Evolutionary conservation across 106 monocot species (phyloP).

Genomic region (Acorus calamus): DNA sequence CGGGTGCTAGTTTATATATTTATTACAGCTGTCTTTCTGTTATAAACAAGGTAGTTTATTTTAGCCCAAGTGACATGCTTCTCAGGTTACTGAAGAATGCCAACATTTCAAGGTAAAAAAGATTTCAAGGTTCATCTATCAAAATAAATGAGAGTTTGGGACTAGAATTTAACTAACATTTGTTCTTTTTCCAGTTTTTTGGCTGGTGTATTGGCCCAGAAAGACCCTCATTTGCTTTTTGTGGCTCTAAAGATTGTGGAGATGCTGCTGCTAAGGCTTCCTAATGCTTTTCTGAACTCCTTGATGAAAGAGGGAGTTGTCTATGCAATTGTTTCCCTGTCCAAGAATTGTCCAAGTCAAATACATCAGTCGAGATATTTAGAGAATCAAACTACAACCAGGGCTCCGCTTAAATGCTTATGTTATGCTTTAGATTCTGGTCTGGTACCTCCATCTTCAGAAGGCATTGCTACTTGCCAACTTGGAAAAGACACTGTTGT

Average conservation of each 20-base stretch:
- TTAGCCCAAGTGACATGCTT: conserved; percentile 48
- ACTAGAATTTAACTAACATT: not conserved
- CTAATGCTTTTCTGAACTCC: conserved; percentile 39
- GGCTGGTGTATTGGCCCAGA: conserved; percentile 52
- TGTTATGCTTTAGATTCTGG: conserved; percentile 45
- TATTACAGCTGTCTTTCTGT: conserved; percentile 67
- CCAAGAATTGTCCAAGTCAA: conserved; percentile 11
- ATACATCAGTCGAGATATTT: conserved; percentile 16
- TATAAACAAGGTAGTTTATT: conserved; percentile 45
- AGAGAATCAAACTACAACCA: conserved; percentile 13
- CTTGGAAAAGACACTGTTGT: conserved; percentile 35
- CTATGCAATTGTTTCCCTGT: conserved; percentile 51
- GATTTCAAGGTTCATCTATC: not conserved
- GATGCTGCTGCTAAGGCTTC: conserved; percentile 66
- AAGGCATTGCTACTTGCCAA: conserved; percentile 25
- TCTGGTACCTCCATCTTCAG: conserved; percentile 7
- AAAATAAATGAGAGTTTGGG: not conserved
- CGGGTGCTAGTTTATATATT: conserved; percentile 50
- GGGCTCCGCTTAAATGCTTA: conserved; percentile 40
- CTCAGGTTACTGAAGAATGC: conserved; percentile 37
- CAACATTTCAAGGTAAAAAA: conserved; percentile 65
- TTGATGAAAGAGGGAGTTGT: conserved; percentile 86
- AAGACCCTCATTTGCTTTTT: conserved; percentile 57
- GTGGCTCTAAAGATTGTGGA: conserved; percentile 54
- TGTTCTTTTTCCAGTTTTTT: conserved; percentile 48